A percentile compares a stretch with the other conserved stretches of the same genome.
phyloP scores from a whole-genome alignment of 805 yeast genomes.

The Candida vaughaniae region DNA sequence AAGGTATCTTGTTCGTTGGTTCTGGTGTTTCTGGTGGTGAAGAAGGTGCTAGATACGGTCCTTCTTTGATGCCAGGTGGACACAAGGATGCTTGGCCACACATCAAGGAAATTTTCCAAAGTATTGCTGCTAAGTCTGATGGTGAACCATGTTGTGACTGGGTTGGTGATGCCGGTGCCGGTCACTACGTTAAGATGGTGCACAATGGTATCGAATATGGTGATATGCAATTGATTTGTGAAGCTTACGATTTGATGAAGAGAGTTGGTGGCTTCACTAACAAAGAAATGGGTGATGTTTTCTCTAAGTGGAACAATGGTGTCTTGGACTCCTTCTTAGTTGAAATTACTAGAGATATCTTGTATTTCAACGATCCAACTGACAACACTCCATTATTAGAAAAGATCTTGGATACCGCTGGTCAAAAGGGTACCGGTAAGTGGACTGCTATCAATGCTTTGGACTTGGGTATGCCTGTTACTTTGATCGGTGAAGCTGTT shows the following conservation, averaged over 20 bases:
- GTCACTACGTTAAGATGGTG: constrained; percentile 99
- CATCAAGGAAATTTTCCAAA: constrained; percentile 94
- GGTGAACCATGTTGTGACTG: constrained; percentile 99
- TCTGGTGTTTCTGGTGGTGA: constrained; percentile 99
- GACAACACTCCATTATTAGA: constrained; percentile 94
- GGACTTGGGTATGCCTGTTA: constrained; percentile 97
- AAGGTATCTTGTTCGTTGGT: constrained; percentile 93
- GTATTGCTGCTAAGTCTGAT: constrained; percentile 92
- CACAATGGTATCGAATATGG: constrained; percentile 99
- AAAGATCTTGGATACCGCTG: constrained; percentile 95
- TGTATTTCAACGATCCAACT: constrained; percentile 77
- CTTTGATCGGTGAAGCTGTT: constrained; percentile 98
- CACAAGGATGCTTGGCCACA: constrained; percentile 98
- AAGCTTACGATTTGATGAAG: constrained; percentile 95
- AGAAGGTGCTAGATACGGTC: constrained; percentile 99
- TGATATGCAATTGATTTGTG: constrained; percentile 98
- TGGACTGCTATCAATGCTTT: constrained; percentile 99
- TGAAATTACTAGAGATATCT: constrained; percentile 94
- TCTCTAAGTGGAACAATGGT: constrained; percentile 93
- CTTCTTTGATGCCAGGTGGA: constrained; percentile 99
- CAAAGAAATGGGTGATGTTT: constrained; percentile 91
- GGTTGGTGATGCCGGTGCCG: constrained; percentile 99
- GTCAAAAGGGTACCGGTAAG: constrained; percentile 99
- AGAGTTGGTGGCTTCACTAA: constrained; percentile 87
- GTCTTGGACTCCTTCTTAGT: constrained; percentile 95